Evolutionary conservation across 1,284 basidiomycete genomes (phyloP).

Genomic region (Malassezia cuniculi): DNA sequence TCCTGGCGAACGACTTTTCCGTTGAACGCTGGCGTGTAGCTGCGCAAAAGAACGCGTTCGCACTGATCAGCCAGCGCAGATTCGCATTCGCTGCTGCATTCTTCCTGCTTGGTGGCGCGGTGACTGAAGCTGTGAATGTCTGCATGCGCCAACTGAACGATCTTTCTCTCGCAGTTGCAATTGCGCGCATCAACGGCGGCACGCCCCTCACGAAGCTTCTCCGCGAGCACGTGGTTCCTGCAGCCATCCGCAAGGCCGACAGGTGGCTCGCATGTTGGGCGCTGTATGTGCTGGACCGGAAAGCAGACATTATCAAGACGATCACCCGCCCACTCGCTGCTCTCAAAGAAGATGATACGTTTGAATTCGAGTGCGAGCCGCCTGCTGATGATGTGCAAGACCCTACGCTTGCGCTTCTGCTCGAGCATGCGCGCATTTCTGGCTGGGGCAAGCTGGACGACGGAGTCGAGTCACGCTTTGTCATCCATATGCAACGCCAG

Average conservation of each 20-base stretch:
- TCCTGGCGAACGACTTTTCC: conserved; percentile 79
- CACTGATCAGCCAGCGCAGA: conserved; percentile 55
- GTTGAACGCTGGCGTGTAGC: conserved; percentile 77
- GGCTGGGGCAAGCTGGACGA: too few relatives aligned
- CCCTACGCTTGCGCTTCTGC: too few relatives aligned
- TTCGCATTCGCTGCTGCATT: conserved; percentile 71
- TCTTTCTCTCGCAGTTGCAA: conserved; percentile 72
- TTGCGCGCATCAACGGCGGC: conserved; percentile 71
- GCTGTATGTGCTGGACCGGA: conserved; percentile 70
- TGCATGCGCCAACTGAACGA: conserved; percentile 77
- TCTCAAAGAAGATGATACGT: too few relatives aligned
- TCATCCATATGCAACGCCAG: too few relatives aligned
- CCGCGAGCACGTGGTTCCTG: conserved; percentile 62
- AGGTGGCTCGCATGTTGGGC: conserved; percentile 95
- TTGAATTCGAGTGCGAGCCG: too few relatives aligned
- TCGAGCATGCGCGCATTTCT: too few relatives aligned
- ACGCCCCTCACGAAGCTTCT: conserved; percentile 63
- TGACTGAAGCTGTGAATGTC: conserved; percentile 83
- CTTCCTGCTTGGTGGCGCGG: conserved; percentile 75
- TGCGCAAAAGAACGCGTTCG: conserved; percentile 91
- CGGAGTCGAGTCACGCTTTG: too few relatives aligned
- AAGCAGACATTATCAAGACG: conserved; percentile 1
- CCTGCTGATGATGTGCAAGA: too few relatives aligned
- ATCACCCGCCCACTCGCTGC: too few relatives aligned
- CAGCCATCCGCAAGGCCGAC: conserved; percentile 71